phyloP scores from a whole-genome alignment of 1,284 basidiomycete genomes.

The Ustilago loliicola region DNA sequence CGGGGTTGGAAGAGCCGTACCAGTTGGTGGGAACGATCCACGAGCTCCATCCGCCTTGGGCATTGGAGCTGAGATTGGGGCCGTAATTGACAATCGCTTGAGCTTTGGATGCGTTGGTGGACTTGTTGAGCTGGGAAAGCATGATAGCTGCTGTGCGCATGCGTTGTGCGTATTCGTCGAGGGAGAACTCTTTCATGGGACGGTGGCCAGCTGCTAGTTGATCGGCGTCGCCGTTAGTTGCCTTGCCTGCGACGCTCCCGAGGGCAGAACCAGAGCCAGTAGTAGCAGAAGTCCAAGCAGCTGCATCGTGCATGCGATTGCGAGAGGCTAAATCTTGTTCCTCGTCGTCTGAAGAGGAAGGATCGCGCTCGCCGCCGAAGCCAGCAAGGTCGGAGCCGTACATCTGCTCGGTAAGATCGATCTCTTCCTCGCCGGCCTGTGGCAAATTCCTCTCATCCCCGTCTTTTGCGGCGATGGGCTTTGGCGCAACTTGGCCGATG shows the following conservation, averaged over 20 bases:
- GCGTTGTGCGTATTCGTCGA: slow-evolving; percentile 97
- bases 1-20: slow-evolving; percentile 33
- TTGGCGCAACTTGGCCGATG: background rate
- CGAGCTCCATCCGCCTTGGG: slow-evolving; percentile 63
- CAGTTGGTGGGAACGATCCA: slow-evolving; percentile 67
- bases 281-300: slow-evolving; percentile 57
- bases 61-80: slow-evolving; percentile 50
- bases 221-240: slow-evolving; percentile 9
- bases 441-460: slow-evolving; percentile 9
- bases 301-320: slow-evolving; percentile 63
- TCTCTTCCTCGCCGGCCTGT: slow-evolving; percentile 51
- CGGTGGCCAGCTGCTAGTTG: slow-evolving; percentile 32
- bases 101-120: slow-evolving; percentile 54
- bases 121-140: slow-evolving; percentile 89
- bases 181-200: slow-evolving; percentile 58
- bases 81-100: slow-evolving; percentile 61
- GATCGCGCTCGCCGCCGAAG: slow-evolving; percentile 58
- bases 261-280: slow-evolving; percentile 4
- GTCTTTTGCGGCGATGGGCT: background rate
- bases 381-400: slow-evolving; percentile 65
- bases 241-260: background rate
- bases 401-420: slow-evolving; percentile 68
- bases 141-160: slow-evolving; percentile 99
- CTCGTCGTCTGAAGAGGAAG: slow-evolving; percentile 36
- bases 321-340: slow-evolving; percentile 59